phyloP scores from a whole-genome alignment of 78 protist genomes.

The Dictyostelium capitatum region DNA sequence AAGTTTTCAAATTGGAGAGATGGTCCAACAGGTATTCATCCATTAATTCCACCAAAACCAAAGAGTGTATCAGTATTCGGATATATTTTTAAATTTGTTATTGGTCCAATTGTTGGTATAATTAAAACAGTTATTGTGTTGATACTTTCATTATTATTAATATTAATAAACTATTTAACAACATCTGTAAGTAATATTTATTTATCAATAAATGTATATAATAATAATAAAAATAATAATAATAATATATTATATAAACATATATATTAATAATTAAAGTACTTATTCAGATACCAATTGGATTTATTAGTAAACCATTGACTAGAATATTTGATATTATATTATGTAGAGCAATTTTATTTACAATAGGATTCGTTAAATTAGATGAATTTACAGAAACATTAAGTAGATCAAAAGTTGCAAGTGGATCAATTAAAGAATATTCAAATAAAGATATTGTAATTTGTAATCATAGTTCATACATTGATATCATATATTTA shows the following conservation, averaged over 20 bases:
- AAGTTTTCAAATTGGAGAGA: slow-evolving; percentile 81
- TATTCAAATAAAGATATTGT: slow-evolving; percentile 30
- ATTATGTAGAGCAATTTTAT: slow-evolving; percentile 26
- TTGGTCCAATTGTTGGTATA: slow-evolving; percentile 39
- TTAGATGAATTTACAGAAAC: slow-evolving; percentile 61
- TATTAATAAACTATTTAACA: slow-evolving; percentile 12
- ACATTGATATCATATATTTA: slow-evolving; percentile 69
- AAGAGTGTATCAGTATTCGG: slow-evolving; percentile 10
- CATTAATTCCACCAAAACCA: slow-evolving; percentile 66
- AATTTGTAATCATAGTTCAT: slow-evolving; percentile 55
- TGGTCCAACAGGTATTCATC: slow-evolving; percentile 83
- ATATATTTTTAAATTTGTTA: background rate
- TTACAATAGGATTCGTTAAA: slow-evolving; percentile 34
- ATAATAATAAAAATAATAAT: background rate
- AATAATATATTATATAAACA: background rate
- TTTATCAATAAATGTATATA: background rate
- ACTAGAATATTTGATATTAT: slow-evolving; percentile 45
- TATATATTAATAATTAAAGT: background rate
- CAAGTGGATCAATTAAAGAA: slow-evolving; percentile 21
- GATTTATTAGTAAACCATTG: slow-evolving; percentile 23
- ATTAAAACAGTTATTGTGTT: slow-evolving; percentile 32
- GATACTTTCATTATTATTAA: slow-evolving; percentile 31
- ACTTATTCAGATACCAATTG: slow-evolving; percentile 38
- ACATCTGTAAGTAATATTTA: background rate
- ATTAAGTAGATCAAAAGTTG: slow-evolving; percentile 25